Conservation (phyloP, 805 yeast species). For the Barnettozyma sucrosica region DNA sequence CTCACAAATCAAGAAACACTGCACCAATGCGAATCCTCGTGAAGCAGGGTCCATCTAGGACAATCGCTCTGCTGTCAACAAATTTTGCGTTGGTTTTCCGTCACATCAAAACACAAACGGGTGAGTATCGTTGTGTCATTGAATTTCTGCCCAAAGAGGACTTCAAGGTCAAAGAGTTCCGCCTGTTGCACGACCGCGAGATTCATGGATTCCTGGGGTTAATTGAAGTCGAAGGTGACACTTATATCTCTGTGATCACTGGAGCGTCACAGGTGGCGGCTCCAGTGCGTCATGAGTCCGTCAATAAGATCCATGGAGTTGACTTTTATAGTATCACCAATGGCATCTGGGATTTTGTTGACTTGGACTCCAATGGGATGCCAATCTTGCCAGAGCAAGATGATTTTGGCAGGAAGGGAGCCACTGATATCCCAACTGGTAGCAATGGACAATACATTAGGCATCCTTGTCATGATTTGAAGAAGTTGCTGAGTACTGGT, state of each 20-base stretch:
- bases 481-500: constrained; percentile 76
- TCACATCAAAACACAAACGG: constrained; percentile 29
- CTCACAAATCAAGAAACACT: no score
- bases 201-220: constrained; percentile 75
- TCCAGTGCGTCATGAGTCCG: constrained; percentile 75
- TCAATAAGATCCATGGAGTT: constrained; percentile 75
- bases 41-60: constrained; percentile 30
- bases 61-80: constrained; percentile 37
- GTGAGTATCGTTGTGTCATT: constrained; percentile 37
- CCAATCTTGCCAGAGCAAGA: constrained; percentile 44
- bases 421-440: constrained; percentile 5
- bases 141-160: constrained; percentile 39
- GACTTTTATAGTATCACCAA: constrained; percentile 76
- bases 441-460: constrained; percentile 10
- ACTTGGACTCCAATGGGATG: constrained; percentile 61
- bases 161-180: constrained; percentile 34
- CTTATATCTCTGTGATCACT: constrained; percentile 74
- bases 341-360: constrained; percentile 74
- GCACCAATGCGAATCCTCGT: constrained; percentile 33
- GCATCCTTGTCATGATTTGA: constrained; percentile 76
- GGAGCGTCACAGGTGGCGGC: constrained; percentile 72
- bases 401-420: constrained; percentile 7
- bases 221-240: constrained; percentile 59
- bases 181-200: constrained; percentile 38
- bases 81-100: constrained; percentile 43